Evolutionary conservation across 1,139 yeast genomes (phyloP).

Genomic region (Geotrichum macrosporum): DNA sequence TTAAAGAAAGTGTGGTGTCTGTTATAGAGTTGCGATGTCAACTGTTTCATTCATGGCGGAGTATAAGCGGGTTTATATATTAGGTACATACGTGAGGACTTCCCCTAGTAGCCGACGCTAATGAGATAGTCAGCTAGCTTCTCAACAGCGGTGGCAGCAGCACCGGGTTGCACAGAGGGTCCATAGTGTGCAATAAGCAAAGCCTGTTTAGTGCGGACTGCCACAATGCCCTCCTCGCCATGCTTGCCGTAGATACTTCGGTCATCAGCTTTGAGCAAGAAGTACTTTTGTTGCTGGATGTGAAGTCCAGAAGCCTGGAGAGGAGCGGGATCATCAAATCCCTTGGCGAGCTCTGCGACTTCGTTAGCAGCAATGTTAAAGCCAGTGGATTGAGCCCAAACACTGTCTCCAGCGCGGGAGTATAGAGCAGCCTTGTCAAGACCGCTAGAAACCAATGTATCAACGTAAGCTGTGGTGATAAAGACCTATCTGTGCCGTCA

Average conservation of each 20-base stretch:
- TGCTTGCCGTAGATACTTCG: conserved; percentile 93
- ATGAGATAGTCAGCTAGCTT: conserved; percentile 93
- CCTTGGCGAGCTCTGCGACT: conserved; percentile 67
- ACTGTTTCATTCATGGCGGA: too few relatives aligned
- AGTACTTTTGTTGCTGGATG: conserved; percentile 79
- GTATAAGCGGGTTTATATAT: background rate
- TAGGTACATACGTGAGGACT: background rate
- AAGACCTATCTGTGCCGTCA: background rate
- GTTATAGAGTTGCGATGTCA: too few relatives aligned
- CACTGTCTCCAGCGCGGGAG: conserved; percentile 90
- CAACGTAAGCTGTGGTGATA: conserved; percentile 70
- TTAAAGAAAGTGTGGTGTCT: too few relatives aligned
- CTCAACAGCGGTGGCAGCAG: conserved; percentile 90
- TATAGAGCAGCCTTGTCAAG: conserved; percentile 89
- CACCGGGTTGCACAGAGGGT: conserved; percentile 86
- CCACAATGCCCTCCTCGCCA: conserved; percentile 77
- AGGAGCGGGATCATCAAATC: conserved; percentile 72
- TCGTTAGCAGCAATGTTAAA: conserved; percentile 63
- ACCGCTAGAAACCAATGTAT: conserved; percentile 78
- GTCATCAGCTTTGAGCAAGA: conserved; percentile 83
- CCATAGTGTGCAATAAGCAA: conserved; percentile 84
- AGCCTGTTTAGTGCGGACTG: conserved; percentile 92
- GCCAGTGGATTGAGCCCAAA: conserved; percentile 84
- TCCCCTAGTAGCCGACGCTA: conserved; percentile 64
- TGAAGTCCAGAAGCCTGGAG: conserved; percentile 85